phyloP scores from a whole-genome alignment of 1,284 basidiomycete species.

The Ganoderma sinense region DNA sequence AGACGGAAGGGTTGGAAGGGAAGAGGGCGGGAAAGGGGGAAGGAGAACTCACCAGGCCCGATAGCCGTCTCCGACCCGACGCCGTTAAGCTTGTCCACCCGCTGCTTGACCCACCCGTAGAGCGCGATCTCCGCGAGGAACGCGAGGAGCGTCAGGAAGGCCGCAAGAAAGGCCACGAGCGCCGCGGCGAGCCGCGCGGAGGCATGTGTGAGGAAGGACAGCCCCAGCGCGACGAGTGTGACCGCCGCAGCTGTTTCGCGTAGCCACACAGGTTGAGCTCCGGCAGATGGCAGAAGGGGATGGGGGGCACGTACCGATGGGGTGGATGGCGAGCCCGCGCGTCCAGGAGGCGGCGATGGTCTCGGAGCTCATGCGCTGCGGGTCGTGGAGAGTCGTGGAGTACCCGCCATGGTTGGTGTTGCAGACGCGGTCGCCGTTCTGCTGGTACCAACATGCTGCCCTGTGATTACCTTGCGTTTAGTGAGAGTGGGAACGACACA shows the following conservation, averaged over 20 bases:
- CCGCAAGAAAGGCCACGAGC: slow-evolving; percentile 70
- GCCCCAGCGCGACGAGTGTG: slow-evolving; percentile 66
- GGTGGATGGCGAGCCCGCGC: slow-evolving; percentile 74
- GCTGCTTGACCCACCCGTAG: slow-evolving; percentile 63
- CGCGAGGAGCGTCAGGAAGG: slow-evolving; percentile 68
- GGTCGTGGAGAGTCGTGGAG: slow-evolving; percentile 48
- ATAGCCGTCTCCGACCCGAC: slow-evolving; percentile 55
- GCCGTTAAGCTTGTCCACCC: slow-evolving; percentile 56
- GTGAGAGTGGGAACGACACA: not conserved
- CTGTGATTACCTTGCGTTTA: slow-evolving; percentile 38
- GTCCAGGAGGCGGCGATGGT: slow-evolving; percentile 69
- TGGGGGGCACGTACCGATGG: slow-evolving; percentile 60
- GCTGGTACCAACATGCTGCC: slow-evolving; percentile 61
- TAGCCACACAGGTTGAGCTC: slow-evolving; percentile 7
- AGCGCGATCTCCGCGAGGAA: slow-evolving; percentile 82
- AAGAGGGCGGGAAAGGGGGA: not conserved
- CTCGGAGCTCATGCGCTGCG: slow-evolving; percentile 43
- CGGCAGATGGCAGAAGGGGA: not conserved
- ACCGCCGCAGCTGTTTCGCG: slow-evolving; percentile 60
- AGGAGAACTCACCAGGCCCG: slow-evolving; percentile 58
- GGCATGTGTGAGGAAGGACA: slow-evolving; percentile 69
- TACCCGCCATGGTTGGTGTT: slow-evolving; percentile 56
- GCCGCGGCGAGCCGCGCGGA: slow-evolving; percentile 66
- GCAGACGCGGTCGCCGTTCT: slow-evolving; percentile 57
- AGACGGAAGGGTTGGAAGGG: not conserved